Evolutionary conservation across 2,329 filamentous ascomycete species (phyloP).

Genomic region (Botrytis fragariae): DNA sequence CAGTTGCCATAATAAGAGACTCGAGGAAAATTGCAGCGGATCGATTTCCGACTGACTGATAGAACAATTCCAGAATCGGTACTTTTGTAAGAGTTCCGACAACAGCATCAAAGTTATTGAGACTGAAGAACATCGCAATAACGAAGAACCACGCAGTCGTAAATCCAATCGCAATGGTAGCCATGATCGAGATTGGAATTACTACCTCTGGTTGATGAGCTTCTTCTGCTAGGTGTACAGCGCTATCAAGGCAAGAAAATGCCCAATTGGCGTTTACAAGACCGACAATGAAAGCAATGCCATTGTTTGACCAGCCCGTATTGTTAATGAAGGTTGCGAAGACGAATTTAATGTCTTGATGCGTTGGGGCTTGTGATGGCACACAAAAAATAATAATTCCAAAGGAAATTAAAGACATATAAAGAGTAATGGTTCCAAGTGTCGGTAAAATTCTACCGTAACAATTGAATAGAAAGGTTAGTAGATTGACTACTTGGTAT

Average conservation of each 20-base stretch:
- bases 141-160: slow-evolving; percentile 18
- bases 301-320: slow-evolving; percentile 20
- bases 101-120: slow-evolving; percentile 19
- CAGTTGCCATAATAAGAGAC: slow-evolving; percentile 13
- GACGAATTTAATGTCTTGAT: slow-evolving; percentile 17
- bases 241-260: slow-evolving; percentile 20
- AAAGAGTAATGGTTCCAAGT: slow-evolving; percentile 16
- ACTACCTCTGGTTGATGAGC: slow-evolving; percentile 19
- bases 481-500: slow-evolving; percentile 16
- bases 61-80: slow-evolving; percentile 16
- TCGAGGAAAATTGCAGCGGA: slow-evolving; percentile 12
- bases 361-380: slow-evolving; percentile 15
- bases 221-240: slow-evolving; percentile 19
- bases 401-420: slow-evolving; percentile 17
- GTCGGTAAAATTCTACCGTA: slow-evolving; percentile 11
- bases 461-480: slow-evolving; percentile 19
- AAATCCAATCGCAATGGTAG: slow-evolving; percentile 18
- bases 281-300: slow-evolving; percentile 20
- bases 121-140: slow-evolving; percentile 18
- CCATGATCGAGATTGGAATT: slow-evolving; percentile 15
- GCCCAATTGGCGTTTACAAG: slow-evolving; percentile 20
- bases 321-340: slow-evolving; percentile 23
- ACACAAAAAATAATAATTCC: slow-evolving; percentile 8
- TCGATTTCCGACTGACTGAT: slow-evolving; percentile 3
- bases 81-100: slow-evolving; percentile 7